Percentiles rank a stretch among this genome's conserved stretches.
Evolutionary conservation across 345 rosid genomes (phyloP).

Genomic region (Populus tremula): DNA sequence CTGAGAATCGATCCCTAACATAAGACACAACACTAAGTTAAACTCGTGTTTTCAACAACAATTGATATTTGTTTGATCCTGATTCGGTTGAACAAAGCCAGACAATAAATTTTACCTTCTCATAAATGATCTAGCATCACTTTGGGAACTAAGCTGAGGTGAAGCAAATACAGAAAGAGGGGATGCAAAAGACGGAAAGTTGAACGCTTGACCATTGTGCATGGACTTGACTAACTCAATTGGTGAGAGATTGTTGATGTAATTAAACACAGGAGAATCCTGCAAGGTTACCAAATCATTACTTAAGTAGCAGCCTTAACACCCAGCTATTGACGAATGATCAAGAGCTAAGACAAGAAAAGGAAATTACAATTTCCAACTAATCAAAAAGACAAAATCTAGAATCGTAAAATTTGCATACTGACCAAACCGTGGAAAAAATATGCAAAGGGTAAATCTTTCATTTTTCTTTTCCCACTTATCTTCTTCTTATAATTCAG

Average conservation of each 20-base stretch:
- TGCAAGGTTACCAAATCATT: conserved; percentile 26
- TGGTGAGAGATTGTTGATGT: conserved; percentile 61
- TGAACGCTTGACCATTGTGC: conserved; percentile 29
- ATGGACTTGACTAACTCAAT: conserved; percentile 44
- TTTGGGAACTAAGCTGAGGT: conserved; percentile 35
- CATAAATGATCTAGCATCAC: conserved; percentile 42
- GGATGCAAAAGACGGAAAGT: conserved; percentile 40
- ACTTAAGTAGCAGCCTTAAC: neutral
- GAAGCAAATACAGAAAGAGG: conserved; percentile 53
- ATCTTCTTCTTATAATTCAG: neutral
- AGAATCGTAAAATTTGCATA: neutral
- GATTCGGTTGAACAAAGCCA: neutral
- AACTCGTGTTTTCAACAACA: conserved; percentile 1
- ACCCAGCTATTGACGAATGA: neutral
- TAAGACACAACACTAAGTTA: conserved; percentile 6
- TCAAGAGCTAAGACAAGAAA: neutral
- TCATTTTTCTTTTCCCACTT: neutral
- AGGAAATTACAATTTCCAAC: neutral
- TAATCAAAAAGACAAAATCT: neutral
- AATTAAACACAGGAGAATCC: conserved; percentile 74
- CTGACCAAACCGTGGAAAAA: neutral
- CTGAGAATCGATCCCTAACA: conserved; percentile 39
- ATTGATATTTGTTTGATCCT: neutral
- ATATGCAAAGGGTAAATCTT: neutral
- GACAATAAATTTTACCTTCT: conserved; percentile 36